Percentiles rank a stretch among this genome's conserved stretches.
These are phyloP conservation scores for Debaryomyces robertsiae DNA, from an alignment of 1,139 yeast genomes.

Conservation along the genomic window DNA sequence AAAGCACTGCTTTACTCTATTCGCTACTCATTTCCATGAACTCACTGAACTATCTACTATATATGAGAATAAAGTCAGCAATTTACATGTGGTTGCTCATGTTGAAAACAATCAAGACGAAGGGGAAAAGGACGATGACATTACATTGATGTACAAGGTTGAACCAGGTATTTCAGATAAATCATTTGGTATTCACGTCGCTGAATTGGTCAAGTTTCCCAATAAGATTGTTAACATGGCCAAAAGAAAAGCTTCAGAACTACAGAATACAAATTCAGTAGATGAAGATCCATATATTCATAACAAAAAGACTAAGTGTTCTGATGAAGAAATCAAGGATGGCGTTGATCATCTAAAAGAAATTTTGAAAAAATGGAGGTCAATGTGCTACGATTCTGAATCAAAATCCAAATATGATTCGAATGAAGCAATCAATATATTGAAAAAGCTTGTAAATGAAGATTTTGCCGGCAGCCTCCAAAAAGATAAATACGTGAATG, in stretches of 20 bases:
- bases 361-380: constrained; percentile 65
- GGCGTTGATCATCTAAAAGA: constrained; percentile 60
- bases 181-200: constrained; percentile 96
- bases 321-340: constrained; percentile 52
- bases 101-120: constrained; percentile 50
- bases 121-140: constrained; percentile 54
- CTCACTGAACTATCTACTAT: constrained; percentile 74
- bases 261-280: constrained; percentile 61
- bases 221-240: constrained; percentile 89
- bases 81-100: constrained; percentile 93
- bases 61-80: constrained; percentile 60
- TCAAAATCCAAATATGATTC: constrained; percentile 30
- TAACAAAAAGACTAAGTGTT: constrained; percentile 54
- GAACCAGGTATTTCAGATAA: constrained; percentile 92
- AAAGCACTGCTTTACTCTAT: constrained; percentile 76
- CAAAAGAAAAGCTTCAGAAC: constrained; percentile 85
- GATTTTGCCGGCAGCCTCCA: constrained; percentile 26
- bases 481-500: constrained; percentile 43
- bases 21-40: constrained; percentile 98
- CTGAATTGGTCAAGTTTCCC: constrained; percentile 93
- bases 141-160: constrained; percentile 85
- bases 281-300: constrained; percentile 45
- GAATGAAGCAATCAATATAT: constrained; percentile 39
- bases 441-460: constrained; percentile 37
- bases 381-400: constrained; percentile 42